phyloP scores from a whole-genome alignment of 441 rosid genomes.

The Adansonia rubrostipa region DNA sequence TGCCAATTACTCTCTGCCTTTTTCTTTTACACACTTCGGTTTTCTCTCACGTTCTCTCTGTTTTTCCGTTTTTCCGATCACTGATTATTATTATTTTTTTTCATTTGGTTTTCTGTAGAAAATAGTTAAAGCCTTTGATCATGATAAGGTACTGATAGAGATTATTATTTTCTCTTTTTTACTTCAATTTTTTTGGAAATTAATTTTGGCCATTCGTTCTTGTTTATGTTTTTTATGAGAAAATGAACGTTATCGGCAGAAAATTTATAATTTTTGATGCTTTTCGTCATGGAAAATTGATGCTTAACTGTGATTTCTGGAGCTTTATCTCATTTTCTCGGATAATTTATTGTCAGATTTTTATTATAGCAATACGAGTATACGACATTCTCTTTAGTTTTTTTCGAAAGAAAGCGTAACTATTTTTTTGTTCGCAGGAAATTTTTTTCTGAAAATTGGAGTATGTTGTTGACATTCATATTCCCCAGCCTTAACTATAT shows the following conservation, averaged over 20 bases:
- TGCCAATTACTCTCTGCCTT: constrained; percentile 6
- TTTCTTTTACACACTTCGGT: background rate
- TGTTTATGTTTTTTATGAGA: background rate
- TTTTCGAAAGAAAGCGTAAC: background rate
- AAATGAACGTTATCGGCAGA: background rate
- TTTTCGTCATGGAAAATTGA: background rate
- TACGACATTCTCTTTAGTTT: background rate
- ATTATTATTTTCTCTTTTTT: background rate
- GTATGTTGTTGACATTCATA: background rate
- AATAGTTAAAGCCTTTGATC: constrained; percentile 17
- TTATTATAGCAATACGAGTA: too few relatives aligned
- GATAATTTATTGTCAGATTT: constrained; percentile 10
- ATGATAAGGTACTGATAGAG: constrained; percentile 27
- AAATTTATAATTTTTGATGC: background rate
- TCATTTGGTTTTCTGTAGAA: background rate
- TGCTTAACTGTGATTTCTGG: background rate
- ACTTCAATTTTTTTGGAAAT: too few relatives aligned
- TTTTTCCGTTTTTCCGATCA: background rate
- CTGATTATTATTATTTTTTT: background rate
- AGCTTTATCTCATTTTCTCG: constrained; percentile 4
- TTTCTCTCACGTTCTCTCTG: background rate
- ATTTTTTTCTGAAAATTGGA: constrained; percentile 18
- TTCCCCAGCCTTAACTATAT: too few relatives aligned
- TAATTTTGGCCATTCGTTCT: background rate
- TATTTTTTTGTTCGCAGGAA: constrained; percentile 13